Percentiles rank a stretch among this genome's conserved stretches.
Conservation (phyloP, 768 basidiomycete genomes). For the Gloeopeniophorella convolvens region DNA sequence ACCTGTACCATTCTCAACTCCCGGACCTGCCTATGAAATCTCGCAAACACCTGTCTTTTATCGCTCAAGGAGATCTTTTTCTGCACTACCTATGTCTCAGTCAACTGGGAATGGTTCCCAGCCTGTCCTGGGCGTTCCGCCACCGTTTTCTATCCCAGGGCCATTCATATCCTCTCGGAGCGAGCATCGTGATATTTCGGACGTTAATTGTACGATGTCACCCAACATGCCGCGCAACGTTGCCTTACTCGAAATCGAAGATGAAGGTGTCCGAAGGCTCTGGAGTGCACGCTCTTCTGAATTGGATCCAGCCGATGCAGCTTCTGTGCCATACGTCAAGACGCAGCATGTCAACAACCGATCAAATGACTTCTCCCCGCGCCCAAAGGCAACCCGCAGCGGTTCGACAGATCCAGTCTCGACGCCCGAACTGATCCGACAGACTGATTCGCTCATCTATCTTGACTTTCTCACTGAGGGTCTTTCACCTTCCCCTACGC, state of each 20-base stretch:
- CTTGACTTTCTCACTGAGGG: constrained; percentile 50
- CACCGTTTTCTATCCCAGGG: constrained; percentile 44
- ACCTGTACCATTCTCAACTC: constrained; percentile 12
- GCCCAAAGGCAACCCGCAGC: not conserved
- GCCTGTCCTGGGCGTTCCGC: not conserved
- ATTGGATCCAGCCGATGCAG: not conserved
- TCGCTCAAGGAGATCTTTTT: not conserved
- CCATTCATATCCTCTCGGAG: constrained; percentile 23
- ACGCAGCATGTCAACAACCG: no score
- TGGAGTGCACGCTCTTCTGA: not conserved
- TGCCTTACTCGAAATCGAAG: not conserved
- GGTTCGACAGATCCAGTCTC: not conserved
- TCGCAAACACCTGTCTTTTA: not conserved
- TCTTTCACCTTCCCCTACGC: constrained; percentile 29
- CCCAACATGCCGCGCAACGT: constrained; percentile 25
- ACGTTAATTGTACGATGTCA: not conserved
- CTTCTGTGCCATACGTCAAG: not conserved
- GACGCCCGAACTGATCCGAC: no score
- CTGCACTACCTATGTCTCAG: constrained; percentile 2
- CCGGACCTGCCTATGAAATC: constrained; percentile 5
- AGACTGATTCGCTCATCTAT: constrained; percentile 33
- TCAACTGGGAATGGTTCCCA: not conserved
- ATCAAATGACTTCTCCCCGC: not conserved
- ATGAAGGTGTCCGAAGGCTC: not conserved
- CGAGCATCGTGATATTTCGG: not conserved